phyloP scores from a whole-genome alignment of 148 eudicot genomes.

The Heliamphora exappendiculata region DNA sequence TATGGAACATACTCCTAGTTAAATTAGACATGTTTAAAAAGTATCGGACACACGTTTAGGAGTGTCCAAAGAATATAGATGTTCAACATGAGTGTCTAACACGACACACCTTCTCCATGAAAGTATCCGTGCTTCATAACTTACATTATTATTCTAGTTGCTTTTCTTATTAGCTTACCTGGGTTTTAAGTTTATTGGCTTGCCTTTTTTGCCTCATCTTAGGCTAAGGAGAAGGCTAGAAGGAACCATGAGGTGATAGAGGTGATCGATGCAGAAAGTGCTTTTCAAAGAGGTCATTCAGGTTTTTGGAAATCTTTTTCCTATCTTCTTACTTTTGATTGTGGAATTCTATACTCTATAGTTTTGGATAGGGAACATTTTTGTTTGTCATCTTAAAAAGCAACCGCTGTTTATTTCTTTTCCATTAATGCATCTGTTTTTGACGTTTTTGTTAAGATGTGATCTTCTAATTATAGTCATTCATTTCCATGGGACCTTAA shows the following conservation, averaged over 20 bases:
- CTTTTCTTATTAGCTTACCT: not conserved
- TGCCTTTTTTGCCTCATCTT: not conserved
- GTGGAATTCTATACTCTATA: not conserved
- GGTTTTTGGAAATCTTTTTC: conserved; percentile 3
- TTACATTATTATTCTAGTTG: not conserved
- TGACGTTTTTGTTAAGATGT: not conserved
- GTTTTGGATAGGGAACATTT: not conserved
- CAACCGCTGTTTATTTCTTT: too few species aligned
- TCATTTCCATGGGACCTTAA: not conserved
- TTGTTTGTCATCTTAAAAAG: not conserved
- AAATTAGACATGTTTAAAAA: too few species aligned
- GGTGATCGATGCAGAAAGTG: conserved; percentile 8
- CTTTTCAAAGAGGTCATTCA: conserved; percentile 6
- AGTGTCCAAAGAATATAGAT: too few species aligned
- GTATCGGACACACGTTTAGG: too few species aligned
- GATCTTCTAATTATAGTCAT: not conserved
- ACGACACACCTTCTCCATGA: too few species aligned
- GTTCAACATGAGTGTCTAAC: too few species aligned
- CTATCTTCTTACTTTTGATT: not conserved
- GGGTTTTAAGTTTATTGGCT: not conserved
- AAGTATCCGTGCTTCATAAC: too few species aligned
- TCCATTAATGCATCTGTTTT: not conserved
- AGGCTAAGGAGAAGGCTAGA: conserved; percentile 20
- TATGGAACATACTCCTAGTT: too few species aligned
- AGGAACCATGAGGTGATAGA: conserved; percentile 10